A percentile compares a stretch with the other conserved stretches of the same genome.
Conservation (phyloP, 2,329 filamentous ascomycete genomes). For the Sarocladium strictum region DNA sequence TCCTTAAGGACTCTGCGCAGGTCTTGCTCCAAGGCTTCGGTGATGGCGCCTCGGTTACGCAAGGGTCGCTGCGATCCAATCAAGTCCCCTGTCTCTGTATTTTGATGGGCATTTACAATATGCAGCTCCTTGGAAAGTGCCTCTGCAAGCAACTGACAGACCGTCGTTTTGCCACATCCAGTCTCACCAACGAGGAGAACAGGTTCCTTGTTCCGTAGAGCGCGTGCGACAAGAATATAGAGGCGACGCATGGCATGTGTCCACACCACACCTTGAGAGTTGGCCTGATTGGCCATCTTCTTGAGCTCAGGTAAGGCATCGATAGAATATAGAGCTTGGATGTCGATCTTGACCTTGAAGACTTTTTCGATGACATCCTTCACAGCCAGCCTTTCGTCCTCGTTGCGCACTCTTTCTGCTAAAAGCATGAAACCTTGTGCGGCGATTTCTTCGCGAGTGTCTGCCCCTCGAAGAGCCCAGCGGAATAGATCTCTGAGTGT, state of each 20-base stretch:
- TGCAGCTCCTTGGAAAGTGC: slow-evolving; percentile 69
- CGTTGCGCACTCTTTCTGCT: slow-evolving; percentile 87
- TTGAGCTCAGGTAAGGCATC: slow-evolving; percentile 49
- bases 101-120: slow-evolving; percentile 96
- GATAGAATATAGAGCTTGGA: slow-evolving; percentile 65
- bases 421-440: slow-evolving; percentile 94
- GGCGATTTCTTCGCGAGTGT: slow-evolving; percentile 82
- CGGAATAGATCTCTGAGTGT: slow-evolving; percentile 93
- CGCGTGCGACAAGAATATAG: slow-evolving; percentile 82
- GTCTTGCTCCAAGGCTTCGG: slow-evolving; percentile 59
- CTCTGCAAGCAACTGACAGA: slow-evolving; percentile 87
- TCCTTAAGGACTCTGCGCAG: slow-evolving; percentile 41
- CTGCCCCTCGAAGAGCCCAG: slow-evolving; percentile 82
- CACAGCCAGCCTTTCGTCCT: slow-evolving; percentile 77
- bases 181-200: slow-evolving; percentile 94
- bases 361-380: slow-evolving; percentile 84
- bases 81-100: slow-evolving; percentile 93
- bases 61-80: slow-evolving; percentile 93
- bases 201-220: slow-evolving; percentile 84
- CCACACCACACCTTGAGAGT: slow-evolving; percentile 74
- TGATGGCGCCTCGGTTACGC: slow-evolving; percentile 71
- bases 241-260: slow-evolving; percentile 89
- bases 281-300: slow-evolving; percentile 37
- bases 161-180: slow-evolving; percentile 94
- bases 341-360: slow-evolving; percentile 79